Evolutionary conservation across 2,329 filamentous ascomycete genomes (phyloP).

Genomic region (Magnaporthiopsis rhizophila): DNA sequence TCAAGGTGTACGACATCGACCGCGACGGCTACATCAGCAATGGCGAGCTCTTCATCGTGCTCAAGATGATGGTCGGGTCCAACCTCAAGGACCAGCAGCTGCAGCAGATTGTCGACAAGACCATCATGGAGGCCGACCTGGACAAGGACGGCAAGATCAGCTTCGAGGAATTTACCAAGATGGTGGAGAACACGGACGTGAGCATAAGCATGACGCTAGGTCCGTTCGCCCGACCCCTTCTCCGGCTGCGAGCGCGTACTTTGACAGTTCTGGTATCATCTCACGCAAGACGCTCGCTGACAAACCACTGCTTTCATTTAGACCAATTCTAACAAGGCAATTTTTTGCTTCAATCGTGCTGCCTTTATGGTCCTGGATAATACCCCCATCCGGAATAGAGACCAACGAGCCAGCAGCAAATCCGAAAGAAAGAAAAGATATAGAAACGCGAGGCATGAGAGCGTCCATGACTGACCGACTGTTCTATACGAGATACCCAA

Average conservation of each 20-base stretch:
- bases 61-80: slow-evolving; percentile 99
- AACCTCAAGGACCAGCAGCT: slow-evolving; percentile 98
- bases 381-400: not conserved
- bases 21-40: slow-evolving; percentile 98
- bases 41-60: slow-evolving; percentile 95
- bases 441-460: not conserved
- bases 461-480: not conserved
- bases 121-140: slow-evolving; percentile 97
- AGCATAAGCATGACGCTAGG: slow-evolving; percentile 69
- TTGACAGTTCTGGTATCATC: not conserved
- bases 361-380: not conserved
- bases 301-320: not conserved
- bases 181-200: slow-evolving; percentile 91
- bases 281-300: not conserved
- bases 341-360: not conserved
- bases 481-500: not conserved
- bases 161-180: slow-evolving; percentile 97
- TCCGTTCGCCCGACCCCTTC: slow-evolving; percentile 27
- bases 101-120: slow-evolving; percentile 99
- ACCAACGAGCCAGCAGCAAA: too few species aligned
- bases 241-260: not conserved
- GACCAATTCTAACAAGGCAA: not conserved
- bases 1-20: slow-evolving; percentile 99
- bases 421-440: not conserved
- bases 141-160: slow-evolving; percentile 97